Base-by-base conservation (phyloP, 257 asterid species). In the Nicotiana otophora region DNA sequence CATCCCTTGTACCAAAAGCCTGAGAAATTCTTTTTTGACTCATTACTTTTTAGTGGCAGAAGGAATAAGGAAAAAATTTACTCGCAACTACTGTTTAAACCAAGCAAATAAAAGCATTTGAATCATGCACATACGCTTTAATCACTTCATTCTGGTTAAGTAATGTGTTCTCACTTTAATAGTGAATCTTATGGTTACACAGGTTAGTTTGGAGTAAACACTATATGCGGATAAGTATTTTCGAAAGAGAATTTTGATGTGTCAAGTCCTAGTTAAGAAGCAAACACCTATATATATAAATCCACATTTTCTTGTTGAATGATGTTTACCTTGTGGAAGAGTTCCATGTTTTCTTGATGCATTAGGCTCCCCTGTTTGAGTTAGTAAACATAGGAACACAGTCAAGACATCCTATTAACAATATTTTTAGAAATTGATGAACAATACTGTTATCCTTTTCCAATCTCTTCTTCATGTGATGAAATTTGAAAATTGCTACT, bases 321-420 rank as follows among this genome's bases (percentile, higher is more conserved):
- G 80, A 69, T 23, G 19, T 31, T 66, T 66, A 81, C 53, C 78
- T 81, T 81, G 23, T 67, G 39, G 54, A 68, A 58, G 10, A 82
- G 81, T 11, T 82, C 74, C 70, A 57, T 20, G 39, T 70, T 70
- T 55, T 82, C 36, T 82, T 70, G 70, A 70, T 82, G 74, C 33
- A 70, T 23, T 6, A 70, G 60, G 39, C 30, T 55, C 51, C 72
- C 81, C 84, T 82, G 84, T 60, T 10, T 34, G 72, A 58, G 55
- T 78, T 78, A 42, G 48, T 42, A 42, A 70, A 42, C 58, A 42
- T 20, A 2, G 31, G 31, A 64, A 28, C 69, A 64, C 7, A 64
- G 70, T 28, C 39, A 64, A 28, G 39, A 64, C 23, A 55, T 28
- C n/a, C 5, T 2, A 15, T 28, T 63, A 39, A 7, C 48, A 39